Conservation (phyloP, 176 grass and related monocot species). For the Musa beccarii region DNA sequence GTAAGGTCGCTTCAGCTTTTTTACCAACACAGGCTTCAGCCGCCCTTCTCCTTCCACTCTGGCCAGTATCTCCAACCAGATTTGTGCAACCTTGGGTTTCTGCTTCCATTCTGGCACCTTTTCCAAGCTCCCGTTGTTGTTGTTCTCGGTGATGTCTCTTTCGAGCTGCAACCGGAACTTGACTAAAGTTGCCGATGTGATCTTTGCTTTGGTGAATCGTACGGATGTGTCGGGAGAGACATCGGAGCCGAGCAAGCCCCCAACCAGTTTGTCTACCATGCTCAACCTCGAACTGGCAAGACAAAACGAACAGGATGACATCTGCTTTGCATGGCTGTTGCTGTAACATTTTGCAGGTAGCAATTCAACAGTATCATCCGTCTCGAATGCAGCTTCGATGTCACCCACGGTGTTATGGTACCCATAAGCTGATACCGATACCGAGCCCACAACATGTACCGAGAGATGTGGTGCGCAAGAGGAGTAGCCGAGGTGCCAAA, state of each 20-base stretch:
- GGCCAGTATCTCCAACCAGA: conserved; percentile 50
- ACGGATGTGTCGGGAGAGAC: conserved; percentile 28
- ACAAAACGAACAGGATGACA: conserved; percentile 57
- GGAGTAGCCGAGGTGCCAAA: conserved; percentile 40
- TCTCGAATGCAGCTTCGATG: conserved; percentile 34
- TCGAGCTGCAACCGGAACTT: conserved; percentile 71
- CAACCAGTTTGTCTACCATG: conserved; percentile 45
- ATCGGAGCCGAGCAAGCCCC: conserved; percentile 34
- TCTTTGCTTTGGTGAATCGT: conserved; percentile 54
- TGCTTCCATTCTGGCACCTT: conserved; percentile 71
- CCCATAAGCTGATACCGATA: conserved; percentile 36
- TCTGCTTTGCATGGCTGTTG: conserved; percentile 26
- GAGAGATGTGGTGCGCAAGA: conserved; percentile 58
- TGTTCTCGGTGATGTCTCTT: conserved; percentile 49
- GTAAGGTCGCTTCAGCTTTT: conserved; percentile 48
- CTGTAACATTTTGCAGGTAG: conserved; percentile 41
- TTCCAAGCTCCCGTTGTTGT: conserved; percentile 41
- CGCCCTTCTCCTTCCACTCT: conserved; percentile 46
- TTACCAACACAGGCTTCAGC: conserved; percentile 50
- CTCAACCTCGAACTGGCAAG: conserved; percentile 51
- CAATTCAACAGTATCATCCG: conserved; percentile 46
- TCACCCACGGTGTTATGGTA: conserved; percentile 19
- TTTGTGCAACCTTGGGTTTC: conserved; percentile 33
- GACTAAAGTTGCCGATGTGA: conserved; percentile 36
- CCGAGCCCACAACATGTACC: conserved; percentile 48